Conservation (phyloP, 1,284 basidiomycete genomes). For the Porogramme epimiltina region DNA sequence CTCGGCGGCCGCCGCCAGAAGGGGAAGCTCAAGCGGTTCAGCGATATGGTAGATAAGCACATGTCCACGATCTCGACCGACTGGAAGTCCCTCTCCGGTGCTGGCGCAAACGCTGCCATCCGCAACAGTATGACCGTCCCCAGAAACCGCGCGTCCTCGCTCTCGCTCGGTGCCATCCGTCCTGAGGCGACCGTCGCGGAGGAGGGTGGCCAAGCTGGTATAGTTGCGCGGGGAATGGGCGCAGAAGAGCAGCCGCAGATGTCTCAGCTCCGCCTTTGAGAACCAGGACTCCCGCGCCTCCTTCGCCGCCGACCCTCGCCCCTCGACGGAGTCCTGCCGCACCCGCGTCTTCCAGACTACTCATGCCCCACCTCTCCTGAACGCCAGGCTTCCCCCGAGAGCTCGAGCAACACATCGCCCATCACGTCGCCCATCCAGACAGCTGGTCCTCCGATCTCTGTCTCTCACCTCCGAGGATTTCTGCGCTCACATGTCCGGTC, state of each 20-base stretch:
- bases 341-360: conserved; percentile 61
- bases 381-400: conserved; percentile 39
- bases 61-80: conserved; percentile 80
- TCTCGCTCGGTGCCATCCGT: conserved; percentile 59
- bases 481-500: conserved; percentile 36
- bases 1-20: conserved; percentile 50
- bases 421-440: conserved; percentile 68
- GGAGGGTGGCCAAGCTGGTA: conserved; percentile 47
- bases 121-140: conserved; percentile 65
- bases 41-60: conserved; percentile 73
- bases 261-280: conserved; percentile 48
- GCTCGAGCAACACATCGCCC: conserved; percentile 32
- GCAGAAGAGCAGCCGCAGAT: conserved; percentile 40
- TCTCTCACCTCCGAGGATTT: conserved; percentile 72
- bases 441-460: conserved; percentile 61
- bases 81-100: conserved; percentile 75
- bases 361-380: conserved; percentile 54
- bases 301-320: conserved; percentile 70
- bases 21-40: conserved; percentile 70
- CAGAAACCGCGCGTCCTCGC: conserved; percentile 48
- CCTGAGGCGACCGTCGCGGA: conserved; percentile 49
- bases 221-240: conserved; percentile 38
- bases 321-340: conserved; percentile 58
- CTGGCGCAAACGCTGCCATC: conserved; percentile 73
- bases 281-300: conserved; percentile 60